phyloP scores from a whole-genome alignment of 768 basidiomycete genomes.

The Tricholoma bakamatsutake region DNA sequence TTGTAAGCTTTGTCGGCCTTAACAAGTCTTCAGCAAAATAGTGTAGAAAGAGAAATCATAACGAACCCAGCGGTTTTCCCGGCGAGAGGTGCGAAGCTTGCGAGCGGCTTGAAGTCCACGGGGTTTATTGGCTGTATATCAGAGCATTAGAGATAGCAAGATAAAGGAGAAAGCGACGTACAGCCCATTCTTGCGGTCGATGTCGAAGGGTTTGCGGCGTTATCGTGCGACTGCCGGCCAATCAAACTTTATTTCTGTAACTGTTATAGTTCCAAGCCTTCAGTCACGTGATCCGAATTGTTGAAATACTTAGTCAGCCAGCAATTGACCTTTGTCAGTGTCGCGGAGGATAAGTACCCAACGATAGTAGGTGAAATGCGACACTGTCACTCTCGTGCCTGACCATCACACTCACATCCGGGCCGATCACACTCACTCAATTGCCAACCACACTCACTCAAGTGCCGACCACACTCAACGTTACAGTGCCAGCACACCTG shows the following conservation, averaged over 20 bases:
- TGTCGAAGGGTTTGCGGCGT: constrained; percentile 33
- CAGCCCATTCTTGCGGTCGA: constrained; percentile 78
- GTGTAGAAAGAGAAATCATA: constrained; percentile 1
- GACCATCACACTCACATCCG: background rate
- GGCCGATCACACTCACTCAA: background rate
- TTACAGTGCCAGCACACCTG: background rate
- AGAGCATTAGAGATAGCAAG: constrained; percentile 9
- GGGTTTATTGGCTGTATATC: constrained; percentile 85
- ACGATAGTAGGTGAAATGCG: background rate
- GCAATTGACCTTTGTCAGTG: too few species aligned
- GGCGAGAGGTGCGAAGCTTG: constrained; percentile 91
- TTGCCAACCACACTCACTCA: background rate
- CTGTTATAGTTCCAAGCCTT: constrained; percentile 27
- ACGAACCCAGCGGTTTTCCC: constrained; percentile 95
- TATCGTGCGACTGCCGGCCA: constrained; percentile 18
- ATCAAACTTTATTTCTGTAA: constrained; percentile 43
- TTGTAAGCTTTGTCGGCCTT: constrained; percentile 99
- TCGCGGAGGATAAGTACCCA: too few species aligned
- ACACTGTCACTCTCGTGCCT: background rate
- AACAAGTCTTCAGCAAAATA: constrained; percentile 6
- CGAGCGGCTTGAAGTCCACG: constrained; percentile 98
- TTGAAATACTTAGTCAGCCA: background rate
- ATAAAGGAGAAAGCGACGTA: constrained; percentile 39
- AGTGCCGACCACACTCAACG: background rate
- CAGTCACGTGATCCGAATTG: background rate